These are phyloP conservation scores for Physcomitrellopsis africana DNA, from an alignment of 225 moss, liverwort and hornwort species.

Conservation along the genomic window DNA sequence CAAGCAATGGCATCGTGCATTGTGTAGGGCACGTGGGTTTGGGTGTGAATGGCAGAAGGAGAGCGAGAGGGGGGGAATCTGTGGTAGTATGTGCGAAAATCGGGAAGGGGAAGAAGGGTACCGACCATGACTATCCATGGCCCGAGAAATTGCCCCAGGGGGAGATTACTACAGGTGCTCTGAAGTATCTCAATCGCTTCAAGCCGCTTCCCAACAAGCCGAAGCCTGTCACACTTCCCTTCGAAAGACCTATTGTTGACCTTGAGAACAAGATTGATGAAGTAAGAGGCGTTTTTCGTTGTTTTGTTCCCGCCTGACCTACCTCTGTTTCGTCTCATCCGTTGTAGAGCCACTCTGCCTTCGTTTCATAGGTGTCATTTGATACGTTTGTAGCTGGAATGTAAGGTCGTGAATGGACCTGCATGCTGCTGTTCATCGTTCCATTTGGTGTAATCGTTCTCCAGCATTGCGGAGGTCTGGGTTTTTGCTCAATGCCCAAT, in stretches of 20 bases:
- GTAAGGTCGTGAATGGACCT: neutral
- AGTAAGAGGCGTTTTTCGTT: slow-evolving; percentile 40
- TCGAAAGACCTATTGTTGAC: slow-evolving; percentile 84
- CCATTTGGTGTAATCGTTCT: neutral
- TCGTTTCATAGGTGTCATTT: neutral
- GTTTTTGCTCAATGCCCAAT: neutral
- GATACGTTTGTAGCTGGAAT: neutral
- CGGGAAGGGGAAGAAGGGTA: slow-evolving; percentile 95
- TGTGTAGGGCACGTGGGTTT: slow-evolving; percentile 49
- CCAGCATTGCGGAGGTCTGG: neutral
- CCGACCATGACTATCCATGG: slow-evolving; percentile 95
- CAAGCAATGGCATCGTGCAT: slow-evolving; percentile 80
- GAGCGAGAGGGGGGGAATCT: neutral
- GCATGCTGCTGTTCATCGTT: neutral
- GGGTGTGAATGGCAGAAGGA: slow-evolving; percentile 23
- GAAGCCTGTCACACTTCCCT: slow-evolving; percentile 84
- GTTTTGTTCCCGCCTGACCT: neutral
- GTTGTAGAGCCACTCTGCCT: neutral
- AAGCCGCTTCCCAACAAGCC: slow-evolving; percentile 85
- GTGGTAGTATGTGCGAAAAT: slow-evolving; percentile 65
- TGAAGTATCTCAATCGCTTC: slow-evolving; percentile 80
- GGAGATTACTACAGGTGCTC: slow-evolving; percentile 59
- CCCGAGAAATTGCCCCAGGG: slow-evolving; percentile 93
- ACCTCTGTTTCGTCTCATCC: neutral
- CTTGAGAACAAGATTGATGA: slow-evolving; percentile 98